Conservation (phyloP, 2,329 filamentous ascomycete species). For the Lasiodiplodia sp. region DNA sequence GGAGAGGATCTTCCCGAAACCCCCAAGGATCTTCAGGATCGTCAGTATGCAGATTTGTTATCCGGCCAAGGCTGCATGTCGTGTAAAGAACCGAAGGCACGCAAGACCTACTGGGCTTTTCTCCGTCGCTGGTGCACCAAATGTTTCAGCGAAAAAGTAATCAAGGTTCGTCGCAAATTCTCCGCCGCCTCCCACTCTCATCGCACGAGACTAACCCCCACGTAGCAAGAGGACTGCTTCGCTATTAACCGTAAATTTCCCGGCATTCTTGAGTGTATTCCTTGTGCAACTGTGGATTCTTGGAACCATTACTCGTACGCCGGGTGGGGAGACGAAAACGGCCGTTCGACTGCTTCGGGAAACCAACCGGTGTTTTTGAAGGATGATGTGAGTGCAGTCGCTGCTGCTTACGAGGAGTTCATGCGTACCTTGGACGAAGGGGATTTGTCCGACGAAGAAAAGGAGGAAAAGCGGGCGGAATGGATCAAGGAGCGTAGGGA, state of each 20-base stretch:
- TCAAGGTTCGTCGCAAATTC: conserved; percentile 32
- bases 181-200: conserved; percentile 24
- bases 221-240: conserved; percentile 40
- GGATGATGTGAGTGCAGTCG: conserved; percentile 21
- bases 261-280: conserved; percentile 40
- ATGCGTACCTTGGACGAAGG: neutral
- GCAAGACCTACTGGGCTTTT: conserved; percentile 54
- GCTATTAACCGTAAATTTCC: conserved; percentile 36
- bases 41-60: conserved; percentile 49
- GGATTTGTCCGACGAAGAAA: conserved; percentile 30
- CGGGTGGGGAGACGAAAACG: conserved; percentile 44
- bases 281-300: conserved; percentile 46
- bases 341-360: conserved; percentile 40
- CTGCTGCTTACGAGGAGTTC: conserved; percentile 22
- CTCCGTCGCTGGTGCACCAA: conserved; percentile 51
- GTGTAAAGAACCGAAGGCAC: conserved; percentile 44
- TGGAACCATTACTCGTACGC: conserved; percentile 48
- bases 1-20: conserved; percentile 44
- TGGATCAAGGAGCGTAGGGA: conserved; percentile 28
- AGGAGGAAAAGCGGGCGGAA: conserved; percentile 40
- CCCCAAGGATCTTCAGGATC: conserved; percentile 46
- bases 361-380: conserved; percentile 28
- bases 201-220: conserved; percentile 27
- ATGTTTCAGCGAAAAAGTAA: conserved; percentile 45
- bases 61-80: conserved; percentile 50